A percentile compares a stretch with the other conserved stretches of the same genome.
Conservation (phyloP, 2,329 filamentous ascomycete species). For the Alternaria triticimaculans region DNA sequence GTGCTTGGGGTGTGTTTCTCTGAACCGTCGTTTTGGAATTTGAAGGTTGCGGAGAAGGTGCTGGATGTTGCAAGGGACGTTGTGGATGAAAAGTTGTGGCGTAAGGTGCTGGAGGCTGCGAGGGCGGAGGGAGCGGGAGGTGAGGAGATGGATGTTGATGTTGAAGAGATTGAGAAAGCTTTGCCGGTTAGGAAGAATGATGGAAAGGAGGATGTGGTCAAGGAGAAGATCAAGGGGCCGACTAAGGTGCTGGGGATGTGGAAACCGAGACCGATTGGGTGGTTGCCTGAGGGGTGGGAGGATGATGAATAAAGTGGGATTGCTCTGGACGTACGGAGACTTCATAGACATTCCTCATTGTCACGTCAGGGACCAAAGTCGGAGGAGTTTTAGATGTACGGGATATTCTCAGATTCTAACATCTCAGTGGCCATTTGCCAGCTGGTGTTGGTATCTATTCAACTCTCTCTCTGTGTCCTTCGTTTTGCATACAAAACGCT, state of each 20-base stretch:
- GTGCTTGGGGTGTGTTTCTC: constrained; percentile 41
- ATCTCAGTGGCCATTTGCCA: background rate
- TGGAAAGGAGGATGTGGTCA: background rate
- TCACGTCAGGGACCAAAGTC: background rate
- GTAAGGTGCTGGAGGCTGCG: constrained; percentile 42
- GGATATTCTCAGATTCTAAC: background rate
- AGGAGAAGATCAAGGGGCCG: constrained; percentile 31
- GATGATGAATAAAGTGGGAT: constrained; percentile 24
- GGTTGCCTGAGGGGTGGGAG: constrained; percentile 33
- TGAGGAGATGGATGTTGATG: constrained; percentile 13
- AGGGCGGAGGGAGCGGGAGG: constrained; percentile 7
- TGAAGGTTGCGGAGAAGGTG: constrained; percentile 44
- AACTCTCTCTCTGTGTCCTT: background rate
- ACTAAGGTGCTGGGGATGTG: constrained; percentile 42
- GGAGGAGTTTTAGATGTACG: background rate
- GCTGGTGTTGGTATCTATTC: background rate
- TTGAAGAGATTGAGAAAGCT: background rate
- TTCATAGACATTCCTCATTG: background rate
- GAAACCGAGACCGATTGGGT: constrained; percentile 42
- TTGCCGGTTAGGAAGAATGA: background rate
- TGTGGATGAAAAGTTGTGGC: constrained; percentile 20
- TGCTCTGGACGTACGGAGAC: background rate
- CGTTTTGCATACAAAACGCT: background rate
- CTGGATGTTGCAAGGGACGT: constrained; percentile 30
- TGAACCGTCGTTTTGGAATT: constrained; percentile 47